Evolutionary conservation across 139 green algal genomes (phyloP), one percentile per base, ranked within the genome.

Genomic region (Picochlorum sp.): DNA sequence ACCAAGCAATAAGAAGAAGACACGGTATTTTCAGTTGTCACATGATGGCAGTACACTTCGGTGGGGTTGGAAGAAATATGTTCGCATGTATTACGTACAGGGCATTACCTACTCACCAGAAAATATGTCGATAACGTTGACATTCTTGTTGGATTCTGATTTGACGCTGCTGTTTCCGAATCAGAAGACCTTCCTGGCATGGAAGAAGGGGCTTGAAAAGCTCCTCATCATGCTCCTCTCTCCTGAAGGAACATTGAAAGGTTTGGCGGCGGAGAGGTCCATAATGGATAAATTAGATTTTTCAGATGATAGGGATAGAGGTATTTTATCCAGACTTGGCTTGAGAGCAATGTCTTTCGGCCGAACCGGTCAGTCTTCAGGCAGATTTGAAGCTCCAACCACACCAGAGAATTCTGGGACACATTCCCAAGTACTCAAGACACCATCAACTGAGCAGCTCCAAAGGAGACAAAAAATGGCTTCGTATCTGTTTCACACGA

Each of bases 31-130:
- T 52, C 77, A 84, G 72, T 62, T 84, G 14, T 77, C 64, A 3
- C 21, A 68, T n/a, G 77, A 84, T 37, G 69, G 64, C 51, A 71
- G 46, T 66, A 80, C 74, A 24, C 74, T 84, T 51, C 77, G 77
- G 20, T 84, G 77, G 77, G 68, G 69, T 21, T 84, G 77, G 77
- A 69, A 78, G 58, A 83, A 80, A 57, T 81, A 71, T 38, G 60
- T 81, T 5, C 52, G 72, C 30, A 56, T 81, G 61, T 62, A 70
- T 24, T 69, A 81, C 60, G 65, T 74, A 11, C 63, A 77, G 52
- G 16, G 21, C 7, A 14, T 34, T 15, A 45, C 8, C 4, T 56
- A 62, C n/a, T 71, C 67, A 21, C 59, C 65, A 7, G 62, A 73
- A 8, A 49, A 58, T 15, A 46, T 76, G 28, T 72, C 69, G 44